Evolutionary conservation across 768 basidiomycete species (phyloP), one percentile per base, ranked within the genome.

Genomic region (Hygrophorus pudorinus): DNA sequence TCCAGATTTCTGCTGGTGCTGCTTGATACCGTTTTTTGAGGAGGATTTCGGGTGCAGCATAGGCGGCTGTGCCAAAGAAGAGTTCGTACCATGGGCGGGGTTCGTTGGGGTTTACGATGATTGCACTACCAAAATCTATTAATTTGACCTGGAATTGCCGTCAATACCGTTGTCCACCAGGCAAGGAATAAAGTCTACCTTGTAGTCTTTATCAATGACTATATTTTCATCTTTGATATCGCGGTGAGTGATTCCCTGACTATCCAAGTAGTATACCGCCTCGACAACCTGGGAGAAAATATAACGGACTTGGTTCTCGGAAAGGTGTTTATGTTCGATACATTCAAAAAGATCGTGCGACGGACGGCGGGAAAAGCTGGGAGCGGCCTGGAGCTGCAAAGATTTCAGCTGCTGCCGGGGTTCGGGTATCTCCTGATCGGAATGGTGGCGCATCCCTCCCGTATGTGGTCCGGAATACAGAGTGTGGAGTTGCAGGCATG

Each of bases 141-240:
- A 97, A 72, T 59, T 97, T 97, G 56, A 94, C 85, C 81, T 89
- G 58, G 46, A 31, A 34, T 6, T 35, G 30, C 4, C 38, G 20
- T 50, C 6, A 30, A 44, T 27, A 12, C 30, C 16, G 41, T 28
- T 10, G n/a, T 17, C 29, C 21, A 9, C 9, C 42, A 32, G 11
- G 7, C 20, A 35, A 4, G 14, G 2, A 38, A 42, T 4, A 31
- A 28, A 34, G 30, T 65, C 47, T 55, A 82, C 85, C 66, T 76
- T 83, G 49, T 87, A 70, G 49, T 84, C 65, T 59, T 64, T 67
- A 62, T 86, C 85, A 29, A 90, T 78, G 41, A 90, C 78, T 38
- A 92, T 62, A 56, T 99, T 99, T 62, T 99, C 94, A 44, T 97
- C 94, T 59, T 99, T 99, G 55, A 99, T 81, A 59, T 99, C 94